A percentile compares a stretch with the other conserved stretches of the same genome.
Conservation (phyloP, 805 yeast genomes). For the Cyberlindnera xylosilytica region DNA sequence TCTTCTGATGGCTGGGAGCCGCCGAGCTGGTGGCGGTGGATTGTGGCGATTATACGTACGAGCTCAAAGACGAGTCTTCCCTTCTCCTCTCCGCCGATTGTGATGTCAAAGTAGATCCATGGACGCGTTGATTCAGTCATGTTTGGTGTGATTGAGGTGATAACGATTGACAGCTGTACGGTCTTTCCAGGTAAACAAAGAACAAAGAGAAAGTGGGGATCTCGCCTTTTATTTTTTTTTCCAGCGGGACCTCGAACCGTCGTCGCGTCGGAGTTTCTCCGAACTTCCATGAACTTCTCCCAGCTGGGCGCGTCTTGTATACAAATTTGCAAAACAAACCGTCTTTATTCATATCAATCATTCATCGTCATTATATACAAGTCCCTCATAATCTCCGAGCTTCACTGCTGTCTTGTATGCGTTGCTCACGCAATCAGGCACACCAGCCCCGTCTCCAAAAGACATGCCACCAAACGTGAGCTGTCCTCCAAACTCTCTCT, state of each 20-base stretch:
- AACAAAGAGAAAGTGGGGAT: too few relatives aligned
- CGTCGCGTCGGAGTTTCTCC: background rate
- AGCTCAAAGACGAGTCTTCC: constrained; percentile 83
- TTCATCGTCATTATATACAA: too few relatives aligned
- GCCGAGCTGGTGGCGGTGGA: too few relatives aligned
- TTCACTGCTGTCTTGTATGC: constrained; percentile 53
- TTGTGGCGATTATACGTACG: too few relatives aligned
- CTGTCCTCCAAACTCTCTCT: constrained; percentile 35
- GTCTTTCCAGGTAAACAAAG: too few relatives aligned
- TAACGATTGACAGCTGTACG: too few relatives aligned
- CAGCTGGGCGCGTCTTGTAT: too few relatives aligned
- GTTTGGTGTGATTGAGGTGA: background rate
- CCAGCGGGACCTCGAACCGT: too few relatives aligned
- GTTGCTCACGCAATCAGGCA: constrained; percentile 78
- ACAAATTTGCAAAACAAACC: too few relatives aligned
- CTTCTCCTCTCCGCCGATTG: constrained; percentile 62
- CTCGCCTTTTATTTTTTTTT: too few relatives aligned
- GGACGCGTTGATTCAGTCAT: constrained; percentile 28
- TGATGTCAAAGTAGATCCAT: constrained; percentile 74
- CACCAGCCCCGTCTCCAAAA: constrained; percentile 79
- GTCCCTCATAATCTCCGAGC: background rate
- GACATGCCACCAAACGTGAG: constrained; percentile 75
- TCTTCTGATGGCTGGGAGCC: too few relatives aligned
- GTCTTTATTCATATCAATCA: too few relatives aligned
- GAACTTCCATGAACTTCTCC: background rate